Percentiles rank a stretch among this genome's conserved stretches.
phyloP scores from a whole-genome alignment of 805 yeast genomes.

The Candida cerambycidarum region DNA sequence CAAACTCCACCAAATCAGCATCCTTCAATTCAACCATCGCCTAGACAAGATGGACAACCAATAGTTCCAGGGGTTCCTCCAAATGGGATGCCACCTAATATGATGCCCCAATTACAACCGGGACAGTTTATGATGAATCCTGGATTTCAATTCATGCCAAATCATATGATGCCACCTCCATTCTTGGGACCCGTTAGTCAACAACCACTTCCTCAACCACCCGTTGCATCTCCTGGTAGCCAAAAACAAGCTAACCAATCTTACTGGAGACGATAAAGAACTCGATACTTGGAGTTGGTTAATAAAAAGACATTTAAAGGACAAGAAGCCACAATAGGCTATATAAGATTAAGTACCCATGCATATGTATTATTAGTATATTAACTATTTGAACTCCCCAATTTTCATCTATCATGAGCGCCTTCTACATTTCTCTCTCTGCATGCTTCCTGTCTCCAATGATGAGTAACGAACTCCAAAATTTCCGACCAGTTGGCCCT shows the following conservation, averaged over 20 bases:
- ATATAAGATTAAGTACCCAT: conserved; percentile 3
- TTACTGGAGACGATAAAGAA: not conserved
- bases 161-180: conserved; percentile 5
- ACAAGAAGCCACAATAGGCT: not conserved
- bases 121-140: conserved; percentile 7
- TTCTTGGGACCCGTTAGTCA: not conserved
- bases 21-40: conserved; percentile 9
- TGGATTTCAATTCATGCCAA: conserved; percentile 4
- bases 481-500: conserved; percentile 4
- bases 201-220: conserved; percentile 1
- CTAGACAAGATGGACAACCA: conserved; percentile 2
- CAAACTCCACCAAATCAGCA: conserved; percentile 16
- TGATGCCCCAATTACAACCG: conserved; percentile 1
- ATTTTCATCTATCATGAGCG: no score
- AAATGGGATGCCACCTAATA: conserved; percentile 7
- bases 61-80: conserved; percentile 11
- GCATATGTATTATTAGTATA: conserved; percentile 3
- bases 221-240: not conserved
- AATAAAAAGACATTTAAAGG: not conserved
- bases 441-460: no score
- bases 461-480: no score
- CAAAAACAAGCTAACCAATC: not conserved
- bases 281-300: no score
- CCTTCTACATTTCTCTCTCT: no score
- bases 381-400: no score